These are phyloP conservation scores for Chaetomiaceae sp. DNA, from an alignment of 2,329 filamentous ascomycete species.

Conservation along the genomic window DNA sequence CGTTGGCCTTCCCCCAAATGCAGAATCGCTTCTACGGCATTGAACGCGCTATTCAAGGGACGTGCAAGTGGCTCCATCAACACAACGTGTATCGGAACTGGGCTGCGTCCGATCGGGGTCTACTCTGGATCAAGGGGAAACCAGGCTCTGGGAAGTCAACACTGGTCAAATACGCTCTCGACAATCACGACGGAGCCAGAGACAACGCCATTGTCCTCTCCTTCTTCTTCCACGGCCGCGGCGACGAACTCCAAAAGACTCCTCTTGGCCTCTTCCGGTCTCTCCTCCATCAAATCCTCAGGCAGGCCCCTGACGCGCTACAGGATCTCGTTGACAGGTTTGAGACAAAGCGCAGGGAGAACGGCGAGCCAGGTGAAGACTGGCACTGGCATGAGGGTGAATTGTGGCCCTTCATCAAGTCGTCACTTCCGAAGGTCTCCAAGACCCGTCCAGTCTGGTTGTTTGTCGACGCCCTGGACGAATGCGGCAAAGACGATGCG, in stretches of 20 bases:
- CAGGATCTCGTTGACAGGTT: too few relatives aligned
- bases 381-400: too few relatives aligned
- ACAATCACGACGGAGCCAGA: background rate
- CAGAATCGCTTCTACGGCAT: too few relatives aligned
- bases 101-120: background rate
- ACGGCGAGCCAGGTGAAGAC: too few relatives aligned
- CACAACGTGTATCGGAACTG: background rate
- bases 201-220: background rate
- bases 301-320: too few relatives aligned
- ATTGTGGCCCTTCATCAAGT: too few relatives aligned
- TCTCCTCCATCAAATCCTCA: conserved; percentile 32
- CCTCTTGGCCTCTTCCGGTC: conserved; percentile 34
- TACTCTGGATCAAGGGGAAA: conserved; percentile 1
- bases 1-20: too few relatives aligned
- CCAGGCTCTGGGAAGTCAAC: background rate
- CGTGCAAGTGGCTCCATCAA: background rate
- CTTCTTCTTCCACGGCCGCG: conserved; percentile 31
- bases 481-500: conserved; percentile 29
- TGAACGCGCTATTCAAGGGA: background rate
- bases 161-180: background rate
- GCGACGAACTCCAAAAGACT: conserved; percentile 30
- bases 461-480: conserved; percentile 35
- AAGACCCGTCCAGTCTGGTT: conserved; percentile 24
- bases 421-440: too few relatives aligned
- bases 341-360: too few relatives aligned